Conservation (phyloP, 257 asterid species). For the Ophiorrhiza pumila region DNA sequence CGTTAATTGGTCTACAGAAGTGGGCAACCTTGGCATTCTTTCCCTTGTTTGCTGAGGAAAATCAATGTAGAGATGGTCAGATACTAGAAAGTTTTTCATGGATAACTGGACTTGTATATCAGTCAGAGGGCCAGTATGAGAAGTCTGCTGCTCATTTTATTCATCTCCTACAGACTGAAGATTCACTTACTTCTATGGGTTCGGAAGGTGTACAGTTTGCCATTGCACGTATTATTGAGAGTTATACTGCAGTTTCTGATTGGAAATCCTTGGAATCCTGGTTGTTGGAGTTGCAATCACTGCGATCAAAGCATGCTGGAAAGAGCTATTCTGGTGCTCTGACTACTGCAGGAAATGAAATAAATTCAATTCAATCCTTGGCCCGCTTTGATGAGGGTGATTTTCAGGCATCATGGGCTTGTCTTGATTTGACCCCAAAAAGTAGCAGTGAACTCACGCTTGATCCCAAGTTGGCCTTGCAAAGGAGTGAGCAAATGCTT, state of each 20-base stretch:
- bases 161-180: constrained; percentile 79
- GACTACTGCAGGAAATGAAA: constrained; percentile 93
- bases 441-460: constrained; percentile 83
- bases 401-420: constrained; percentile 86
- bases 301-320: constrained; percentile 87
- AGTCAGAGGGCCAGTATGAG: constrained; percentile 90
- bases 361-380: constrained; percentile 85
- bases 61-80: constrained; percentile 40
- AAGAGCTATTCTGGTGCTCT: constrained; percentile 89
- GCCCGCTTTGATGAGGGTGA: constrained; percentile 93
- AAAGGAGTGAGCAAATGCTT: constrained; percentile 97
- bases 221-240: constrained; percentile 81
- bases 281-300: constrained; percentile 84
- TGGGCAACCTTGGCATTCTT: constrained; percentile 74
- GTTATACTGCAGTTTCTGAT: constrained; percentile 81
- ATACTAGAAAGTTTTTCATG: constrained; percentile 64
- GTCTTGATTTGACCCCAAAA: constrained; percentile 95
- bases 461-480: constrained; percentile 93
- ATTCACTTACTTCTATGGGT: constrained; percentile 77
- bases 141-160: constrained; percentile 94
- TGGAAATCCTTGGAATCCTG: constrained; percentile 97
- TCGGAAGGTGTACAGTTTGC: constrained; percentile 86
- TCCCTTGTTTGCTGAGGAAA: constrained; percentile 67
- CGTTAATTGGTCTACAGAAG: constrained; percentile 75
- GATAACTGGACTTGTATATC: constrained; percentile 90